Percentiles rank a stretch among this genome's conserved stretches.
Evolutionary conservation across 495 filamentous ascomycete species (phyloP).

Genomic region (Mycothermus thermophilus): DNA sequence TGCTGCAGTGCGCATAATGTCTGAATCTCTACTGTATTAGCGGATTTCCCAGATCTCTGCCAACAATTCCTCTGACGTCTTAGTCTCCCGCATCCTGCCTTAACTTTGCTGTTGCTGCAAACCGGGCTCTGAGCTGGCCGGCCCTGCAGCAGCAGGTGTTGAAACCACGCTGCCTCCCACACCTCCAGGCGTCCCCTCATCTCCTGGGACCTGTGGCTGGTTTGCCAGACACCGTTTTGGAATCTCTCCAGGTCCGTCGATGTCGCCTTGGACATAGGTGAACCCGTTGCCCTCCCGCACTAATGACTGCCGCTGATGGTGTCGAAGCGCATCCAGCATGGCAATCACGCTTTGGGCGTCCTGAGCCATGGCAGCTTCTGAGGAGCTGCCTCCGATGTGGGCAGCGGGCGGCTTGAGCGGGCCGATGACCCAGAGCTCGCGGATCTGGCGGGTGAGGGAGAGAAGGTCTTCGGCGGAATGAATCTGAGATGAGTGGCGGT

Average conservation of each 20-base stretch:
- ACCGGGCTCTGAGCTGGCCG: no score
- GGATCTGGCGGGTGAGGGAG: slow-evolving; percentile 26
- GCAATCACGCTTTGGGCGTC: slow-evolving; percentile 8
- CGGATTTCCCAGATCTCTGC: no score
- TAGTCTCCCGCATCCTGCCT: no score
- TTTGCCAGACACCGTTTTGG: not conserved
- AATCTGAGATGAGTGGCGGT: slow-evolving; percentile 9
- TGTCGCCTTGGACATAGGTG: not conserved
- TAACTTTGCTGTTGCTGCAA: no score
- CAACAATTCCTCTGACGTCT: no score
- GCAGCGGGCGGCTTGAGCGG: no score
- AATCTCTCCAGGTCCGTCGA: not conserved
- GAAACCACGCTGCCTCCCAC: no score
- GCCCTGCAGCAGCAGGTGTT: no score
- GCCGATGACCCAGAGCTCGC: slow-evolving; percentile 31
- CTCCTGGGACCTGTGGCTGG: not conserved
- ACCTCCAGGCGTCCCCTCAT: not conserved
- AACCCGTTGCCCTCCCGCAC: slow-evolving; percentile 1
- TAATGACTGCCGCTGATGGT: slow-evolving; percentile 1
- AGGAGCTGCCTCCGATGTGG: no score
- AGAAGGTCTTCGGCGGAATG: slow-evolving; percentile 24
- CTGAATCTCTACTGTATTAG: no score
- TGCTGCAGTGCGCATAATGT: no score
- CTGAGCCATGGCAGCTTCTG: slow-evolving; percentile 12
- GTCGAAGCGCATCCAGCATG: slow-evolving; percentile 6